Base-by-base conservation (phyloP, 2,329 filamentous ascomycete genomes). In the Diaporthe citrichinensis region DNA sequence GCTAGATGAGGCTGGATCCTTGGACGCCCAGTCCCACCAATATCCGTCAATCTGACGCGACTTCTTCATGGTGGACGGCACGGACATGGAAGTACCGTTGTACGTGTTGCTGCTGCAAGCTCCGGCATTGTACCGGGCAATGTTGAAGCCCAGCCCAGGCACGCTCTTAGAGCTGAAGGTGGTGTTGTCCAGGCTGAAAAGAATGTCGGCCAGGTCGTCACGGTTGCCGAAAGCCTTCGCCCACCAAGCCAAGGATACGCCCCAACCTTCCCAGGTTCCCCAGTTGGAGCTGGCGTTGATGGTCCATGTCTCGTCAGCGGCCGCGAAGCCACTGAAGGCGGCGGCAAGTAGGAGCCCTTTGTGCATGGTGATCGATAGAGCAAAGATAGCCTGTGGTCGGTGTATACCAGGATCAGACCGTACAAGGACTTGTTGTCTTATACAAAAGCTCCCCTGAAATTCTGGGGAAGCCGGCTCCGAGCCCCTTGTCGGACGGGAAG, bases 181-280 rank as follows among this genome's bases (percentile, higher is more conserved):
- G 0, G 80, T 82, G 14, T 79, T 77, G 23, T 83, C 78, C n/a
- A 80, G 80, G 8, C 81, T 83, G 79, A 87, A 87, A 77, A 87
- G 85, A 68, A 85, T 80, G 72, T 84, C 78, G 67, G 85, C 83
- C 14, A 87, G 81, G 78, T 87, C 85, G 44, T 85, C 83, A 55
- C 83, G 81, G 49, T 81, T 79, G 6, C 85, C 85, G 73, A 87
- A 87, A 4, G 80, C 80, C 44, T 80, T 81, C 2, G 84, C 85
- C 85, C 85, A 87, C 85, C 85, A 87, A 12, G 85, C 84, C 2
- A 87, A 80, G 17, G 84, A 86, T 0, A 83, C 83, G 17, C 85
- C 85, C 85, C 85, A 87, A 67, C 85, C 85, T 72, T 87, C 84
- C 85, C 85, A 87, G 0, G 78, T 83, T 25, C 85, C 85, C 76